Percentiles rank a stretch among this genome's conserved stretches.
These are phyloP conservation scores for Camelina hispida DNA, from an alignment of 345 rosid genomes.

Conservation along the genomic window DNA sequence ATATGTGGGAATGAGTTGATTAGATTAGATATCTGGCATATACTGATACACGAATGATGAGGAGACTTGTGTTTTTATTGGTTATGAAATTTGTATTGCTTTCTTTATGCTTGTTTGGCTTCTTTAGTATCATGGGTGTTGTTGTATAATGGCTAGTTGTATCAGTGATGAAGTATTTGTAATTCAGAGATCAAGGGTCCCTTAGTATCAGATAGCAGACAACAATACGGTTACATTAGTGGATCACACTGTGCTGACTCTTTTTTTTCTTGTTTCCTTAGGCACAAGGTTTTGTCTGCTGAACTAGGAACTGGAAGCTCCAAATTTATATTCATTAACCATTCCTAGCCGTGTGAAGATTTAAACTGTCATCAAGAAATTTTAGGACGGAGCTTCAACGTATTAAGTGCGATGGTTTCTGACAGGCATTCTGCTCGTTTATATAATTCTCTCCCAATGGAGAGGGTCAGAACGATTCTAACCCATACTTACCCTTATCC, in stretches of 20 bases:
- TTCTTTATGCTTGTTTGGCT: neutral
- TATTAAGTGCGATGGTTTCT: conserved; percentile 53
- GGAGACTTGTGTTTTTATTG: conserved; percentile 5
- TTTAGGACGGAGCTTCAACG: conserved; percentile 11
- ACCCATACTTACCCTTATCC: conserved; percentile 93
- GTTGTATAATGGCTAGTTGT: neutral
- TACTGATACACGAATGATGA: neutral
- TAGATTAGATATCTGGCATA: neutral
- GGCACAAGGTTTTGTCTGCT: conserved; percentile 33
- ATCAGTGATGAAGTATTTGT: neutral
- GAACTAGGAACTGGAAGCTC: conserved; percentile 26
- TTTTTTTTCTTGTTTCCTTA: conserved; percentile 4
- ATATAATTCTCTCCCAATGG: conserved; percentile 71
- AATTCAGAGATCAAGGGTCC: conserved; percentile 13
- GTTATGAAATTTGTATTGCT: neutral
- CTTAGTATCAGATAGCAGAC: neutral
- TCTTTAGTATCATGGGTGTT: neutral
- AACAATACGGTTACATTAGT: conserved; percentile 23
- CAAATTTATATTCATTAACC: conserved; percentile 15
- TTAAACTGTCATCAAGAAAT: conserved; percentile 26
- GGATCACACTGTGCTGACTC: conserved; percentile 24
- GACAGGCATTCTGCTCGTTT: conserved; percentile 59
- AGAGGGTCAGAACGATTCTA: conserved; percentile 86
- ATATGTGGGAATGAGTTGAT: neutral
- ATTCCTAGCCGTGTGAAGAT: conserved; percentile 38